These are phyloP conservation scores for Rehmannia glutinosa DNA, from an alignment of 257 asterid genomes.

Conservation along the genomic window DNA sequence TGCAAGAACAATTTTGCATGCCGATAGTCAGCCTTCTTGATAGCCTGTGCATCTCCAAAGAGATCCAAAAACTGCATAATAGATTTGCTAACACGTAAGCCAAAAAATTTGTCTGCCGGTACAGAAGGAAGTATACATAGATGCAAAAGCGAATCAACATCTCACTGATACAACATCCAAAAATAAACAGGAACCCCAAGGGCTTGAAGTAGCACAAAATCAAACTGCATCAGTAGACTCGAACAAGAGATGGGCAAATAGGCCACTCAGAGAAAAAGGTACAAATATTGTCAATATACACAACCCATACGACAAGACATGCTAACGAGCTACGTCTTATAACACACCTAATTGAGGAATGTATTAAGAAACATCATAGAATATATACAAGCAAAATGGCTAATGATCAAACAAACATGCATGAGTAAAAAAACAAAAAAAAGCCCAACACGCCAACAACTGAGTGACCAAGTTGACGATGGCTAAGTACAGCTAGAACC, in stretches of 20 bases:
- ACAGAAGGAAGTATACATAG: background rate
- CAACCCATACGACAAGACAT: background rate
- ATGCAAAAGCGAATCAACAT: background rate
- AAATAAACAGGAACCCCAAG: background rate
- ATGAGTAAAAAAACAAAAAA: background rate
- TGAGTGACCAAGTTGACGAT: background rate
- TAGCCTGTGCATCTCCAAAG: slow-evolving; percentile 66
- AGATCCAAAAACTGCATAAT: slow-evolving; percentile 87
- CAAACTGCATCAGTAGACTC: background rate
- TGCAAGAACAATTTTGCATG: slow-evolving; percentile 83
- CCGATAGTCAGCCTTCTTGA: slow-evolving; percentile 77
- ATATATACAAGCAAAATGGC: background rate
- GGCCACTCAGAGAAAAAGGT: background rate
- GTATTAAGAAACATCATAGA: background rate
- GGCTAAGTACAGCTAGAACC: background rate
- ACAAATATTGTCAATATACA: background rate
- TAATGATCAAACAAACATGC: background rate
- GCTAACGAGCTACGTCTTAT: background rate
- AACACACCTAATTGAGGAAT: too few species aligned
- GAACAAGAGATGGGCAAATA: background rate
- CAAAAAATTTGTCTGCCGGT: background rate
- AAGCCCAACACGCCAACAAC: background rate
- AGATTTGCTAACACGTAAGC: slow-evolving; percentile 8
- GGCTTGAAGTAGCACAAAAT: background rate
- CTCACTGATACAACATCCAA: background rate